A percentile compares a stretch with the other conserved stretches of the same genome.
These are phyloP conservation scores for Capsella rubella DNA, from an alignment of 441 rosid genomes.

Conservation along the genomic window DNA sequence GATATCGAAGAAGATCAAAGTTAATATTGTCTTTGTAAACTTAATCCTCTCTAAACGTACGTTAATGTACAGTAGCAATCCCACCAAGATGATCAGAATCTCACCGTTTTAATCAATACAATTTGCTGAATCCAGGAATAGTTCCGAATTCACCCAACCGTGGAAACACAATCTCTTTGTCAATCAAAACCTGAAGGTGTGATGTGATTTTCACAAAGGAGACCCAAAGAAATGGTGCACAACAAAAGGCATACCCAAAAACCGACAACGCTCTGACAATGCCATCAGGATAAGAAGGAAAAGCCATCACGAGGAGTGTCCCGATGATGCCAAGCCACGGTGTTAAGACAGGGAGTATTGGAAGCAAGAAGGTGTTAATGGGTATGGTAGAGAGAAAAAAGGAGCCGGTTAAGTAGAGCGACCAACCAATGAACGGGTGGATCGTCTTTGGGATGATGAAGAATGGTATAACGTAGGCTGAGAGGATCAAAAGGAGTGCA, in stretches of 20 bases:
- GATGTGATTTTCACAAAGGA: conserved; percentile 62
- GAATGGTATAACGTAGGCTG: conserved; percentile 74
- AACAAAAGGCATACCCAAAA: conserved; percentile 77
- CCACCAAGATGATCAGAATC: conserved; percentile 2
- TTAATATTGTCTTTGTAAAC: not conserved
- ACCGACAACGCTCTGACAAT: conserved; percentile 72
- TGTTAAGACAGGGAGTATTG: conserved; percentile 55
- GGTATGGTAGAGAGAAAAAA: conserved; percentile 69
- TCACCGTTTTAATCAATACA: conserved; percentile 23
- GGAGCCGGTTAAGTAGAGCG: conserved; percentile 70
- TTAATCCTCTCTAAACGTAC: conserved; percentile 14
- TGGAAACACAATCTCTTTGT: conserved; percentile 61
- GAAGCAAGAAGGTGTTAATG: conserved; percentile 71
- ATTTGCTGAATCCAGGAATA: conserved; percentile 19
- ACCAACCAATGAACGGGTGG: conserved; percentile 86
- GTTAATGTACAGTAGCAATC: conserved; percentile 18
- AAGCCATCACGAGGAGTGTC: conserved; percentile 87
- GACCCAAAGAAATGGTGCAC: conserved; percentile 71
- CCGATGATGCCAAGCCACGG: conserved; percentile 75
- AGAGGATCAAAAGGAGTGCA: conserved; percentile 72
- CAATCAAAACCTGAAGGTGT: conserved; percentile 68
- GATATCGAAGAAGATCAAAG: not conserved
- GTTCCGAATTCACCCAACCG: conserved; percentile 29
- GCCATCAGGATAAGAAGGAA: conserved; percentile 77
- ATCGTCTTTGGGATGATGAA: conserved; percentile 76